Conservation (phyloP, 495 filamentous ascomycete species). For the Penicillium riverlandense region DNA sequence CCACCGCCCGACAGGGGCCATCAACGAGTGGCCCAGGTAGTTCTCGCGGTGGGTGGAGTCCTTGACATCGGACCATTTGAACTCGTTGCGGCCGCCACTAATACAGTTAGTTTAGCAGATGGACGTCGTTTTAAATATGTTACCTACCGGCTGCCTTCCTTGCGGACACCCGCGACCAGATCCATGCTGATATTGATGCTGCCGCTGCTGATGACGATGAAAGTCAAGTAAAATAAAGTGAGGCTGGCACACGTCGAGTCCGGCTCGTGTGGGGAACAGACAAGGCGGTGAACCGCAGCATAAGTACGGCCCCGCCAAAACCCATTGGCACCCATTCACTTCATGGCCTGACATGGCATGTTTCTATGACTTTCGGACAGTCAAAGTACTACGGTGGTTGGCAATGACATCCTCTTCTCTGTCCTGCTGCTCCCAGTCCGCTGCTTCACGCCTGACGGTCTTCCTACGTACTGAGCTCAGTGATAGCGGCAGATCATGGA, state of each 20-base stretch:
- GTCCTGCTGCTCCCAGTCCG: slow-evolving; percentile 39
- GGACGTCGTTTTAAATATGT: neutral
- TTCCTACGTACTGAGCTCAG: too few species aligned
- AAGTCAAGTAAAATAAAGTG: neutral
- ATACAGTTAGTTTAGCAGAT: slow-evolving; percentile 3
- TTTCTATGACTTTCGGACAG: too few species aligned
- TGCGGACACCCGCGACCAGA: slow-evolving; percentile 84
- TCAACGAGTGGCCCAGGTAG: slow-evolving; percentile 92
- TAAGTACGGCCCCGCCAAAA: too few species aligned
- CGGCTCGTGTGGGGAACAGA: too few species aligned
- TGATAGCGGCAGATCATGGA: slow-evolving; percentile 16
- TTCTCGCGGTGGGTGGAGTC: slow-evolving; percentile 85
- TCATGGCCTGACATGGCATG: too few species aligned
- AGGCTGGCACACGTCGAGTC: neutral
- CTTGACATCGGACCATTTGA: slow-evolving; percentile 94
- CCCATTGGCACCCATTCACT: too few species aligned
- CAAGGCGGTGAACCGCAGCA: slow-evolving; percentile 11
- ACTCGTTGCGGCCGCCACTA: slow-evolving; percentile 83
- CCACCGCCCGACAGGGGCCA: slow-evolving; percentile 94
- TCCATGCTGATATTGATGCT: slow-evolving; percentile 57
- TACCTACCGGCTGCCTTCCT: slow-evolving; percentile 73
- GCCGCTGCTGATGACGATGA: neutral
- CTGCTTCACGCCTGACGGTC: slow-evolving; percentile 6
- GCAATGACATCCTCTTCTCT: too few species aligned
- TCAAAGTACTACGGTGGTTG: too few species aligned